Conservation (phyloP, 2,329 filamentous ascomycete genomes). For the Colletotrichum viniferum region DNA sequence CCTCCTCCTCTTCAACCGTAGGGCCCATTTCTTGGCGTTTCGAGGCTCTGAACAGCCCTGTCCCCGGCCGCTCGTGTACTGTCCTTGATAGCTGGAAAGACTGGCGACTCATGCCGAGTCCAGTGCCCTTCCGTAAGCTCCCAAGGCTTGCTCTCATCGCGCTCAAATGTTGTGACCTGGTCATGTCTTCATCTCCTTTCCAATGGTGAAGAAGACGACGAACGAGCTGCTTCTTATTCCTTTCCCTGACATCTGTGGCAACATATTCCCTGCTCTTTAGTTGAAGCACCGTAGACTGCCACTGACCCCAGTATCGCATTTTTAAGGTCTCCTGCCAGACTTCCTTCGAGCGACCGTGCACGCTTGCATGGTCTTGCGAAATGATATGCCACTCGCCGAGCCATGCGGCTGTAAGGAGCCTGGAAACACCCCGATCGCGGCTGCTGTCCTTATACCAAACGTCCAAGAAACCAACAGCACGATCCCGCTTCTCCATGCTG, state of each 20-base stretch:
- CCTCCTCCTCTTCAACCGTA: slow-evolving; percentile 13
- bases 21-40: not conserved
- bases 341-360: not conserved
- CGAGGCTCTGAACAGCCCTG: not conserved
- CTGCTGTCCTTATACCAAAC: slow-evolving; percentile 10
- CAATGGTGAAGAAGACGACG: slow-evolving; percentile 15
- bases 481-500: not conserved
- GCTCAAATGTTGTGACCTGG: not conserved
- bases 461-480: not conserved
- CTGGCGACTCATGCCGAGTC: not conserved
- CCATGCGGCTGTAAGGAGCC: slow-evolving; percentile 13
- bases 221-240: slow-evolving; percentile 15
- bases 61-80: not conserved
- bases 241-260: slow-evolving; percentile 16
- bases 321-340: slow-evolving; percentile 7
- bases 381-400: slow-evolving; percentile 20
- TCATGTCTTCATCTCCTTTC: not conserved
- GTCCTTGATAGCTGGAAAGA: slow-evolving; percentile 11
- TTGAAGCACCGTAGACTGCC: slow-evolving; percentile 20
- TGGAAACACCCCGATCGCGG: not conserved
- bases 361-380: not conserved
- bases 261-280: slow-evolving; percentile 20
- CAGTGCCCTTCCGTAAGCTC: not conserved
- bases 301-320: slow-evolving; percentile 19
- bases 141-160: not conserved